These are phyloP conservation scores for Arthrinium puccinioides DNA, from an alignment of 2,329 filamentous ascomycete genomes.

Conservation along the genomic window DNA sequence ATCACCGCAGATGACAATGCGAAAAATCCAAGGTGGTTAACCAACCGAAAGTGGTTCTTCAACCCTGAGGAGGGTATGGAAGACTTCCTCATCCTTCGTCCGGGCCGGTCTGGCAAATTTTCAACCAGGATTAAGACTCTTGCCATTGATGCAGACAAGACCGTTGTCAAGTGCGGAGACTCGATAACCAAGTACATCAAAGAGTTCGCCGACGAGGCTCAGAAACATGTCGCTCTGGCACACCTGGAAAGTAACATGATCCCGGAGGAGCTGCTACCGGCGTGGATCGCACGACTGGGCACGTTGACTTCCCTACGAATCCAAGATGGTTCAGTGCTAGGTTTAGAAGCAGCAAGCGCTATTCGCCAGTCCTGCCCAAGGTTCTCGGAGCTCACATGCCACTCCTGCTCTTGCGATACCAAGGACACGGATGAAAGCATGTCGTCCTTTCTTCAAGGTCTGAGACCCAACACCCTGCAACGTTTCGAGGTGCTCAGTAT, in stretches of 20 bases:
- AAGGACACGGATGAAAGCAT: conserved; percentile 52
- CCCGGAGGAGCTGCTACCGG: conserved; percentile 41
- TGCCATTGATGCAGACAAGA: conserved; percentile 22
- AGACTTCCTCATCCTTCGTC: conserved; percentile 20
- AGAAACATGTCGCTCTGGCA: conserved; percentile 45
- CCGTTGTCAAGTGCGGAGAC: conserved; percentile 44
- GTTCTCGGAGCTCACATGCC: conserved; percentile 55
- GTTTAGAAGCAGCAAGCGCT: conserved; percentile 42
- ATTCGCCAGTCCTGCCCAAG: conserved; percentile 52
- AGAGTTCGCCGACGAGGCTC: conserved; percentile 26
- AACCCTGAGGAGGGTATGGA: conserved; percentile 25
- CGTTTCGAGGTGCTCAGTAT: conserved; percentile 51
- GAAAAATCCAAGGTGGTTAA: no score
- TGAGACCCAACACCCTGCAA: conserved; percentile 49
- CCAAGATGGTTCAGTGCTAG: conserved; percentile 53
- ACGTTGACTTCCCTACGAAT: conserved; percentile 52
- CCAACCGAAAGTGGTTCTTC: conserved; percentile 29
- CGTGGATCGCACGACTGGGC: conserved; percentile 52
- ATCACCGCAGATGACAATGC: conserved; percentile 12
- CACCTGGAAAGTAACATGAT: conserved; percentile 47
- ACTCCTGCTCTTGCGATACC: conserved; percentile 32
- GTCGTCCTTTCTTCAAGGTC: conserved; percentile 47
- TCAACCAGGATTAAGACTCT: conserved; percentile 4
- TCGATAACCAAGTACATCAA: conserved; percentile 46
- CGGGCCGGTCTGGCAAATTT: no score